Percentiles rank a stretch among this genome's conserved stretches.
Conservation (phyloP, 164 flowering plant genomes). For the Annona squamosa region DNA sequence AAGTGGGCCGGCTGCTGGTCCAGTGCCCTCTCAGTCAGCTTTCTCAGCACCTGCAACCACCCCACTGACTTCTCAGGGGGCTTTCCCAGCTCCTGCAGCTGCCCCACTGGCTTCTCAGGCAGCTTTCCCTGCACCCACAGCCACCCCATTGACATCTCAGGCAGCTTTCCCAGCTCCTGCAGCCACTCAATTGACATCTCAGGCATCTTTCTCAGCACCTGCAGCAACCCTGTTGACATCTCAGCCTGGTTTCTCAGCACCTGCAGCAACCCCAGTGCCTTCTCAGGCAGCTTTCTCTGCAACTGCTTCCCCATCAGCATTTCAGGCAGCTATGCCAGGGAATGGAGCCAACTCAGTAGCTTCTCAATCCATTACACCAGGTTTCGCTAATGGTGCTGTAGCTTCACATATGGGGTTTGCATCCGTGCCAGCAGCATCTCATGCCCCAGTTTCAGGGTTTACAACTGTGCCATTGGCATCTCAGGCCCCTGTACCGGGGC, state of each 20-base stretch:
- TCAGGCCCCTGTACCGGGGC: not conserved
- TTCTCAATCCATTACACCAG: too few relatives aligned
- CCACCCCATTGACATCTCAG: constrained; percentile 8
- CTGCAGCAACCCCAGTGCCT: not conserved
- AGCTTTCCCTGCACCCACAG: constrained; percentile 27
- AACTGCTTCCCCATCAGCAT: constrained; percentile 33
- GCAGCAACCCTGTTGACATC: constrained; percentile 12
- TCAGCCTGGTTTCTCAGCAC: not conserved
- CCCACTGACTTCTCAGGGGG: constrained; percentile 7
- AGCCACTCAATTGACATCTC: constrained; percentile 33
- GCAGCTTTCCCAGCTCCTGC: constrained; percentile 18
- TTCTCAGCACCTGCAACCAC: too few relatives aligned
- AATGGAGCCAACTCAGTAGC: too few relatives aligned
- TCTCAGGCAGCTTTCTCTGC: constrained; percentile 29
- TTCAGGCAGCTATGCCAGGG: too few relatives aligned
- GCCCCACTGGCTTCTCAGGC: constrained; percentile 23
- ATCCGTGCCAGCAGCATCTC: too few relatives aligned
- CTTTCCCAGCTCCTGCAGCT: not conserved
- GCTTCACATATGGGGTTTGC: constrained; percentile 20
- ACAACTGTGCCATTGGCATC: constrained; percentile 22
- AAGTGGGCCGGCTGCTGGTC: constrained; percentile 30
- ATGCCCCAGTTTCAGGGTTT: not conserved
- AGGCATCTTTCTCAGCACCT: constrained; percentile 42
- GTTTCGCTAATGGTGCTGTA: not conserved
- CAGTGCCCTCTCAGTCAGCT: not conserved